A percentile compares a stretch with the other conserved stretches of the same genome.
phyloP scores from a whole-genome alignment of 768 basidiomycete genomes.

The Trametes maxima region DNA sequence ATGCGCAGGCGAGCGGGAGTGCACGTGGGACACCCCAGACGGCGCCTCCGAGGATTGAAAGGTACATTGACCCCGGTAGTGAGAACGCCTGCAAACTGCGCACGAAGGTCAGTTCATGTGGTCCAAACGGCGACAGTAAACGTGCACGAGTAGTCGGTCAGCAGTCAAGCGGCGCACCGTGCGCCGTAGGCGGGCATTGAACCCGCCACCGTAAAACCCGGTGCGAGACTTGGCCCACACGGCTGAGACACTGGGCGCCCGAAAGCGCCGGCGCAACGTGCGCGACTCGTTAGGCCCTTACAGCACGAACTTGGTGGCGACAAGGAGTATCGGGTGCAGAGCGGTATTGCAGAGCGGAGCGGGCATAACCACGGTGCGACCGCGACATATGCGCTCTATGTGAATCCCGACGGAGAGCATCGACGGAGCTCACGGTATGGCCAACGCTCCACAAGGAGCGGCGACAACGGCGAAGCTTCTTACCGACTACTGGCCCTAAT shows the following conservation, averaged over 20 bases:
- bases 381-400: too few relatives aligned
- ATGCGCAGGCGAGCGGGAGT: conserved; percentile 87
- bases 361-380: too few relatives aligned
- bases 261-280: too few relatives aligned
- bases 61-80: conserved; percentile 96
- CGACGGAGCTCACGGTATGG: too few relatives aligned
- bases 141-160: not conserved
- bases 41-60: conserved; percentile 94
- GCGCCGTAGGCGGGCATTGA: too few relatives aligned
- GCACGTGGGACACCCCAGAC: conserved; percentile 91
- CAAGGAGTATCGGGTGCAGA: too few relatives aligned
- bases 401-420: not conserved
- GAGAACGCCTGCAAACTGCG: conserved; percentile 93
- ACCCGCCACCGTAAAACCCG: not conserved
- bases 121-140: not conserved
- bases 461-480: not conserved
- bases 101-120: not conserved
- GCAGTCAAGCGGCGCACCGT: not conserved
- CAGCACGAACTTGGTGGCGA: too few relatives aligned
- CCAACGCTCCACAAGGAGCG: not conserved
- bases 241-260: not conserved
- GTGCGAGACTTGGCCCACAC: not conserved
- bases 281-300: too few relatives aligned
- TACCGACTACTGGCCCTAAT: not conserved
- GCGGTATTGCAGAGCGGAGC: too few relatives aligned